Conservation (phyloP, 2,329 filamentous ascomycete genomes). For the Aspergillus novofumigatus region DNA sequence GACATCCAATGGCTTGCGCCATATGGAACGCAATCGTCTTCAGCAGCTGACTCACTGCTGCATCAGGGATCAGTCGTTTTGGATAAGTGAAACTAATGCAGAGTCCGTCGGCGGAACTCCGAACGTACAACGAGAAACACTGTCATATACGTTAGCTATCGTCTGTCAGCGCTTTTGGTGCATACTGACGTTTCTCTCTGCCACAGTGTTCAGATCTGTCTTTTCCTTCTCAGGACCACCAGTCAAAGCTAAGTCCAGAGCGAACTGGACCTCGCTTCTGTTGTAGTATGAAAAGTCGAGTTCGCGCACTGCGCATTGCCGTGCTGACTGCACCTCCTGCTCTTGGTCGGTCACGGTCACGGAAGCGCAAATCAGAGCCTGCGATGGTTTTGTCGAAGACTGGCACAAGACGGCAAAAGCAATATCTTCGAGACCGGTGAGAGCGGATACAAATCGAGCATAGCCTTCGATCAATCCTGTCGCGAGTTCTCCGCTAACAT, state of each 20-base stretch:
- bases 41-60: slow-evolving; percentile 18
- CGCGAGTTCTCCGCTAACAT: slow-evolving; percentile 7
- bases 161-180: background rate
- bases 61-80: slow-evolving; percentile 14
- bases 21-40: slow-evolving; percentile 13
- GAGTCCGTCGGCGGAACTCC: slow-evolving; percentile 2
- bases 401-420: slow-evolving; percentile 17
- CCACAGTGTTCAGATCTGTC: background rate
- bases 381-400: background rate
- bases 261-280: slow-evolving; percentile 19
- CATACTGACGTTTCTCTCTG: background rate
- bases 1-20: background rate
- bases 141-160: background rate
- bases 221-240: slow-evolving; percentile 13
- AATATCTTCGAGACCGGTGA: slow-evolving; percentile 25
- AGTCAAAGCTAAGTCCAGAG: slow-evolving; percentile 13
- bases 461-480: slow-evolving; percentile 19
- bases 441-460: slow-evolving; percentile 20
- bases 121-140: slow-evolving; percentile 10
- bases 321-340: background rate
- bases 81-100: slow-evolving; percentile 18
- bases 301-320: slow-evolving; percentile 9
- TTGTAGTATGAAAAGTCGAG: slow-evolving; percentile 7
- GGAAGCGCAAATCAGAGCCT: slow-evolving; percentile 13
- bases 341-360: background rate